Conservation (phyloP, 2,329 filamentous ascomycete genomes). For the Pseudofabraea citricarpa region DNA sequence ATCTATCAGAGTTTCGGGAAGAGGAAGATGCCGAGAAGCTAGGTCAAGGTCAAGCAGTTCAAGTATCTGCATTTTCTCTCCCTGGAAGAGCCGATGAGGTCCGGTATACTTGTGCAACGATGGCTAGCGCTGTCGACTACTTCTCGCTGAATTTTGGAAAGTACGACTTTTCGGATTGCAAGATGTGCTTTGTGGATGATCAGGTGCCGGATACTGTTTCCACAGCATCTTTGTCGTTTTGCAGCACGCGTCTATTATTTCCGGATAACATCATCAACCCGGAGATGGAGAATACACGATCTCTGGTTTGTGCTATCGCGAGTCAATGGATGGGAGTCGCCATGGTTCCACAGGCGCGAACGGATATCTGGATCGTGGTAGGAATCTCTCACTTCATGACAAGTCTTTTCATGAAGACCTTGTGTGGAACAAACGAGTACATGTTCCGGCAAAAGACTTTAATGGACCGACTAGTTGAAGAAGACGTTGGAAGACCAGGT, state of each 20-base stretch:
- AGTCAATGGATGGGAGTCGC: slow-evolving; percentile 94
- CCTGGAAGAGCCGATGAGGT: slow-evolving; percentile 79
- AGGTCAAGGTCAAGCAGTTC: slow-evolving; percentile 73
- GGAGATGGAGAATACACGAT: slow-evolving; percentile 75
- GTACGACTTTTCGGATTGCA: slow-evolving; percentile 90
- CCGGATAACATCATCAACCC: slow-evolving; percentile 81
- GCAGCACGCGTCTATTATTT: slow-evolving; percentile 81
- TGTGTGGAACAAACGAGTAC: slow-evolving; percentile 94
- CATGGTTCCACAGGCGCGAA: slow-evolving; percentile 75
- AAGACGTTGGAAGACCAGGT: slow-evolving; percentile 78
- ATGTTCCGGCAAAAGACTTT: slow-evolving; percentile 82
- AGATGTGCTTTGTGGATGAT: slow-evolving; percentile 92
- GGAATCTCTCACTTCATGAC: slow-evolving; percentile 94
- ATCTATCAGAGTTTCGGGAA: slow-evolving; percentile 82
- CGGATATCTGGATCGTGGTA: slow-evolving; percentile 83
- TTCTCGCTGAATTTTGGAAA: slow-evolving; percentile 84
- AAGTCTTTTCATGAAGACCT: slow-evolving; percentile 81
- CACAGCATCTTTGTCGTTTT: slow-evolving; percentile 79
- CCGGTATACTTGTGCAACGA: slow-evolving; percentile 77
- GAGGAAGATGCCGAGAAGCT: slow-evolving; percentile 90
- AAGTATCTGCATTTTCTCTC: slow-evolving; percentile 87
- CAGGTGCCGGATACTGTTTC: slow-evolving; percentile 69
- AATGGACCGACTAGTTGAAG: slow-evolving; percentile 74
- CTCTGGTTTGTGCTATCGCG: slow-evolving; percentile 77
- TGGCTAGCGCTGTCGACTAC: slow-evolving; percentile 84